Evolutionary conservation across 2,329 filamentous ascomycete species (phyloP).

Genomic region (Spiromastix sp.): DNA sequence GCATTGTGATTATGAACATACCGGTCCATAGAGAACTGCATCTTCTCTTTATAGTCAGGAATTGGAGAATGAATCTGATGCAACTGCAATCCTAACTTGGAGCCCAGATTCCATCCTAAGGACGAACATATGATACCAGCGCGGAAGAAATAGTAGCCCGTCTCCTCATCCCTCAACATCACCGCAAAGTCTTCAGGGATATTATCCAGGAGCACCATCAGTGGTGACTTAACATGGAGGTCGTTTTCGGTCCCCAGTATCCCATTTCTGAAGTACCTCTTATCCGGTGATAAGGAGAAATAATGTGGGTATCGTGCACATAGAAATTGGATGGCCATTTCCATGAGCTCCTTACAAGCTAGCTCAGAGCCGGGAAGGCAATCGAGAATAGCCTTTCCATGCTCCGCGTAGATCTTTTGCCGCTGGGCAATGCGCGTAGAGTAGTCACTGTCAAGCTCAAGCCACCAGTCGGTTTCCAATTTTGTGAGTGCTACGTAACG

Average conservation of each 20-base stretch:
- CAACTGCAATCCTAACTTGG: conserved; percentile 62
- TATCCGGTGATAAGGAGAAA: conserved; percentile 50
- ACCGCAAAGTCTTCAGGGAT: conserved; percentile 78
- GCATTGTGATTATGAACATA: conserved; percentile 30
- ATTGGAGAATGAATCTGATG: conserved; percentile 63
- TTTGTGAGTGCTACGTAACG: conserved; percentile 56
- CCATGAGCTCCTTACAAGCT: conserved; percentile 77
- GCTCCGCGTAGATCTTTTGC: conserved; percentile 50
- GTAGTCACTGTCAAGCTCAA: conserved; percentile 76
- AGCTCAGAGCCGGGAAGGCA: conserved; percentile 64
- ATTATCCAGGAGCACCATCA: conserved; percentile 63
- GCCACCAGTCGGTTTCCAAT: conserved; percentile 74
- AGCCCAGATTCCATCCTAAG: conserved; percentile 66
- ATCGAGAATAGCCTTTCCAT: conserved; percentile 56
- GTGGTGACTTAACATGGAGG: conserved; percentile 51
- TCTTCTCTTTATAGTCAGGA: conserved; percentile 78
- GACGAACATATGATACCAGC: conserved; percentile 70
- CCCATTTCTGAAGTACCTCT: conserved; percentile 53
- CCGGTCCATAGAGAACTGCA: conserved; percentile 80
- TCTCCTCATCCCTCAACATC: conserved; percentile 58
- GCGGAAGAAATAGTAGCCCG: conserved; percentile 63
- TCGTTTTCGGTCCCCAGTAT: conserved; percentile 55
- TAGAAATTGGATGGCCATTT: conserved; percentile 74
- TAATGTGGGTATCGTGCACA: conserved; percentile 65
- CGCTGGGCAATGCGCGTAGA: conserved; percentile 57